A percentile compares a stretch with the other conserved stretches of the same genome.
These are phyloP conservation scores for Bipolaris zeicola DNA, from an alignment of 2,329 filamentous ascomycete species.

Conservation along the genomic window DNA sequence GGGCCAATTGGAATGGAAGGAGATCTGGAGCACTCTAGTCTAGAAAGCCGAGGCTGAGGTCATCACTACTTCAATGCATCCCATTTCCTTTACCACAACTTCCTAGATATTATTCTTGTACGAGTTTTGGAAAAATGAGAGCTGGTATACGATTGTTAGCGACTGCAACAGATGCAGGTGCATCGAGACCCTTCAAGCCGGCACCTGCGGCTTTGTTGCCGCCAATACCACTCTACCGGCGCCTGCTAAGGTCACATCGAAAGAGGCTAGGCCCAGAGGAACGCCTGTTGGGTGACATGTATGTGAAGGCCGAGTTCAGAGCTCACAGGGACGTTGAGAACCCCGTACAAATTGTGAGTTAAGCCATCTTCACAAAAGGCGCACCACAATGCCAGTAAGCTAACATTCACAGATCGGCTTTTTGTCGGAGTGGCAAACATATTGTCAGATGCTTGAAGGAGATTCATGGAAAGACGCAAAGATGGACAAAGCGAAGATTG, in stretches of 20 bases:
- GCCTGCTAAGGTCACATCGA: slow-evolving; percentile 84
- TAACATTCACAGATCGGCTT: slow-evolving; percentile 77
- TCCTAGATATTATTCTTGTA: background rate
- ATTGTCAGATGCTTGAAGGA: slow-evolving; percentile 90
- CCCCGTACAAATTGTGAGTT: slow-evolving; percentile 83
- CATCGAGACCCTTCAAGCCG: slow-evolving; percentile 43
- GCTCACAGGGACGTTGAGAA: slow-evolving; percentile 85
- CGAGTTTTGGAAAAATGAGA: slow-evolving; percentile 34
- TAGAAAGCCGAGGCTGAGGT: slow-evolving; percentile 33
- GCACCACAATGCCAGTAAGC: background rate
- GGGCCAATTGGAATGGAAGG: slow-evolving; percentile 29
- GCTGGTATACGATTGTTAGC: slow-evolving; percentile 38
- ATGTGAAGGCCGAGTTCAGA: slow-evolving; percentile 90
- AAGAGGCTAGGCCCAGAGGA: slow-evolving; percentile 73
- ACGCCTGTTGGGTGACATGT: slow-evolving; percentile 86
- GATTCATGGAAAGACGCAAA: slow-evolving; percentile 83
- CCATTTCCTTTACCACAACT: slow-evolving; percentile 10
- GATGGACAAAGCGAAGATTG: slow-evolving; percentile 80
- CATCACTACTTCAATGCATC: slow-evolving; percentile 26
- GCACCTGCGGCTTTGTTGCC: slow-evolving; percentile 74
- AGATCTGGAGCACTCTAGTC: slow-evolving; percentile 20
- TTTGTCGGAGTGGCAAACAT: slow-evolving; percentile 93
- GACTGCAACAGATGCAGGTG: slow-evolving; percentile 43
- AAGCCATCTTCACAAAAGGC: background rate
- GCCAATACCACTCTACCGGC: slow-evolving; percentile 86